phyloP scores from a whole-genome alignment of 768 basidiomycete genomes.

The Pleurotus giganteus region DNA sequence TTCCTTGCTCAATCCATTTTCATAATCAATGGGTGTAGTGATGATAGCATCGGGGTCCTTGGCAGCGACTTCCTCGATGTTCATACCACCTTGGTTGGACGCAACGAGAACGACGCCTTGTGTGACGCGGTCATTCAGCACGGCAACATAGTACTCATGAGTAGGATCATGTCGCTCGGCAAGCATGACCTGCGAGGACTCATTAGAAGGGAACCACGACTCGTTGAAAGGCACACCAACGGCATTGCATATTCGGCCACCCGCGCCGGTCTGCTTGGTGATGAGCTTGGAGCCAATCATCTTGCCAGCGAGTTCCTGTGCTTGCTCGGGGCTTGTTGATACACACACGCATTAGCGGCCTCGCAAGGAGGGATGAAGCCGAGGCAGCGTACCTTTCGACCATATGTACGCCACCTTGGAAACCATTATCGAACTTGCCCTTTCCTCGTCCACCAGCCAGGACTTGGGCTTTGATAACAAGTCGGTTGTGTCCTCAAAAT shows the following conservation, averaged over 20 bases:
- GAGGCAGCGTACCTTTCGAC: slow-evolving; percentile 64
- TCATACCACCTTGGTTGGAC: slow-evolving; percentile 97
- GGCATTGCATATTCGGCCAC: slow-evolving; percentile 91
- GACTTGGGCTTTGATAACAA: slow-evolving; percentile 99
- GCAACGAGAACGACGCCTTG: slow-evolving; percentile 92
- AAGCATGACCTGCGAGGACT: slow-evolving; percentile 83
- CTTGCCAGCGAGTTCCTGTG: slow-evolving; percentile 80
- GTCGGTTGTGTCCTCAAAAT: slow-evolving; percentile 60
- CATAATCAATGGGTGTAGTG: slow-evolving; percentile 86
- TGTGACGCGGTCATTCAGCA: slow-evolving; percentile 90
- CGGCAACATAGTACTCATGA: slow-evolving; percentile 98
- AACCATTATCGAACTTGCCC: slow-evolving; percentile 93
- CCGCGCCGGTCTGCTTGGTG: slow-evolving; percentile 97
- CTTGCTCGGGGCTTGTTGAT: slow-evolving; percentile 72
- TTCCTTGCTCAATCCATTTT: slow-evolving; percentile 71
- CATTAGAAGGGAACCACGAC: slow-evolving; percentile 3
- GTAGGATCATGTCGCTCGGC: slow-evolving; percentile 91
- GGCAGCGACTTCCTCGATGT: slow-evolving; percentile 98
- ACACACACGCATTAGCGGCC: slow-evolving; percentile 1
- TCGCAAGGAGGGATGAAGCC: slow-evolving; percentile 1
- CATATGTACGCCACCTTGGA: slow-evolving; percentile 97
- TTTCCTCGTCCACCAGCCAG: slow-evolving; percentile 98
- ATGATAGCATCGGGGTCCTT: slow-evolving; percentile 95
- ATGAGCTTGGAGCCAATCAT: slow-evolving; percentile 97
- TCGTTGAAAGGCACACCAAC: slow-evolving; percentile 42